phyloP scores from a whole-genome alignment of 1,284 basidiomycete genomes.

The Naganishia sp. region DNA sequence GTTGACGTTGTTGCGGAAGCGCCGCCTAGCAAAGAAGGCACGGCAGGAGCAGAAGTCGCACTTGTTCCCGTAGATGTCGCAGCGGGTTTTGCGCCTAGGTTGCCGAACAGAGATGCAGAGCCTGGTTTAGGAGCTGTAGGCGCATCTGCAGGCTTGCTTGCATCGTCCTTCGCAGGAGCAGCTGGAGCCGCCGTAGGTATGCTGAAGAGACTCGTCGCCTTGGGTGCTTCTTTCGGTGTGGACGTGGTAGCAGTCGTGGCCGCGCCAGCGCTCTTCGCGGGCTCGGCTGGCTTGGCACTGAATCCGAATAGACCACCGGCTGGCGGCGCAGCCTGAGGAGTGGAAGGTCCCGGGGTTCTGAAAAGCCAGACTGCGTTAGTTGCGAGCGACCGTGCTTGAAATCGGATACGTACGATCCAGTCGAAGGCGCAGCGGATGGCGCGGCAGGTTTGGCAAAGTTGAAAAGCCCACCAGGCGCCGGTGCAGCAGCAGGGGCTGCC shows the following conservation, averaged over 20 bases:
- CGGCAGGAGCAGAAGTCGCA: constrained; percentile 12
- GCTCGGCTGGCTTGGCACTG: constrained; percentile 21
- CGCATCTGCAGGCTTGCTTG: constrained; percentile 2
- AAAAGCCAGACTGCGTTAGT: neutral
- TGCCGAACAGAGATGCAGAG: constrained; percentile 25
- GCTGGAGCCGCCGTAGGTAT: constrained; percentile 14
- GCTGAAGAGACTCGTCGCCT: constrained; percentile 4
- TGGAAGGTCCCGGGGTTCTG: constrained; percentile 23
- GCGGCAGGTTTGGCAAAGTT: constrained; percentile 22
- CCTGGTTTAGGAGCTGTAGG: constrained; percentile 15
- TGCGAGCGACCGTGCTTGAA: neutral
- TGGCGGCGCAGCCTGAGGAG: constrained; percentile 8
- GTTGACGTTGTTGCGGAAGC: constrained; percentile 8
- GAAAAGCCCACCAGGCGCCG: constrained; percentile 20
- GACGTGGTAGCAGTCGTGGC: constrained; percentile 7
- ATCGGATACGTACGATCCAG: constrained; percentile 11
- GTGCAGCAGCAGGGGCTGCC: constrained; percentile 19
- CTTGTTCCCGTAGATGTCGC: constrained; percentile 4
- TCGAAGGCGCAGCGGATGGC: constrained; percentile 17
- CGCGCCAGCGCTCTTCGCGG: neutral
- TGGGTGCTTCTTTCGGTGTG: constrained; percentile 12
- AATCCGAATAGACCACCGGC: constrained; percentile 9
- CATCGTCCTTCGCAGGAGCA: neutral
- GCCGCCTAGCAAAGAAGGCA: constrained; percentile 19
- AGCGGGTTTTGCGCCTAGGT: constrained; percentile 9